Conservation (phyloP, 2,329 filamentous ascomycete species). For the Cladosporium sp. region DNA sequence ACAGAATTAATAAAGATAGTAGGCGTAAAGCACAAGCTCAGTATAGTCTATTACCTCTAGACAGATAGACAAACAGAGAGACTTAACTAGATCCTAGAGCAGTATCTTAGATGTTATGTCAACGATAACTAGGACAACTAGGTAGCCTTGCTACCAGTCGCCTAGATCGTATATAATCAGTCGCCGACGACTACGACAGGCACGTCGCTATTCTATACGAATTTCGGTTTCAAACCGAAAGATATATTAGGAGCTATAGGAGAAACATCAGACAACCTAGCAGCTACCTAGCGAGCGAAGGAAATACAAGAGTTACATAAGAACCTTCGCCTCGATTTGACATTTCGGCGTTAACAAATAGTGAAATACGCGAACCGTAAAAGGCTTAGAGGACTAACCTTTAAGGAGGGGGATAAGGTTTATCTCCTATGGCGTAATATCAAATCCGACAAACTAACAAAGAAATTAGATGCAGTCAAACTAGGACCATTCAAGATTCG, state of each 20-base stretch:
- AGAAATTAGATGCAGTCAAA: not conserved
- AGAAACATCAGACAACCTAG: not conserved
- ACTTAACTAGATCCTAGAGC: not conserved
- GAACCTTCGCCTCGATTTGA: constrained; percentile 14
- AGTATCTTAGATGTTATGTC: not conserved
- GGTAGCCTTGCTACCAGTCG: not conserved
- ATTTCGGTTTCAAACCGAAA: not conserved
- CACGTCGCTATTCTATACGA: not conserved
- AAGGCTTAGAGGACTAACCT: not conserved
- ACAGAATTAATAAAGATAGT: not conserved
- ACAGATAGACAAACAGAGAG: constrained; percentile 1
- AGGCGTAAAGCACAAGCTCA: not conserved
- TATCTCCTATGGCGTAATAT: not conserved
- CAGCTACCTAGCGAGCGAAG: not conserved
- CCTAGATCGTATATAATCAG: not conserved
- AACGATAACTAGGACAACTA: not conserved
- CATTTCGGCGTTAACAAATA: not conserved
- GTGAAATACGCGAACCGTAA: not conserved
- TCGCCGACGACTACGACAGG: not conserved
- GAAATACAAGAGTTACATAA: constrained; percentile 18
- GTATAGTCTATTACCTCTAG: not conserved
- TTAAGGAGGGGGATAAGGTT: not conserved
- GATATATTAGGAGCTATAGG: not conserved
- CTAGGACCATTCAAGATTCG: constrained; percentile 4
- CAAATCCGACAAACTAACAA: not conserved